Percentiles rank a stretch among this genome's conserved stretches.
Evolutionary conservation across 169 alveolate genomes (phyloP).

Genomic region (Plasmodium fragile): DNA sequence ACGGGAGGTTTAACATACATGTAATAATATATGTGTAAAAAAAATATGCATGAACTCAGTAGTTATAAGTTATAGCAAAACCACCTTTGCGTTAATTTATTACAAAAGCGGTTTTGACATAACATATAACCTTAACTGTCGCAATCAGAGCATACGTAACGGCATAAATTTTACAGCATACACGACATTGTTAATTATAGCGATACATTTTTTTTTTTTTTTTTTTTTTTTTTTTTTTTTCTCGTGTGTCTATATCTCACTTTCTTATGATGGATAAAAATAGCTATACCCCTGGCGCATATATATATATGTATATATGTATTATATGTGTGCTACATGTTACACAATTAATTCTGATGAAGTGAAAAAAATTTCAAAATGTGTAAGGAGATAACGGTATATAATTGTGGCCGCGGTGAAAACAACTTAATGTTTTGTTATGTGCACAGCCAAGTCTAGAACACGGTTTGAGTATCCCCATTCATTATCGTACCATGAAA

Average conservation of each 20-base stretch:
- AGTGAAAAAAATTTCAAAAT: neutral
- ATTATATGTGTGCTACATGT: neutral
- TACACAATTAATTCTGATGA: neutral
- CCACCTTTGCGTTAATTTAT: neutral
- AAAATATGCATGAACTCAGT: conserved; percentile 3
- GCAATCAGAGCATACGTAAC: neutral
- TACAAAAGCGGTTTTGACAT: neutral
- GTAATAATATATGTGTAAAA: neutral
- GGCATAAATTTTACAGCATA: neutral
- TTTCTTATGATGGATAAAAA: neutral
- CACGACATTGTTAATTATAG: neutral
- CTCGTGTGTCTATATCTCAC: neutral
- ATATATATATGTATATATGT: neutral
- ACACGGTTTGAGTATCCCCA: conserved; percentile 99
- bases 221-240: no score
- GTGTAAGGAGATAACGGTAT: neutral
- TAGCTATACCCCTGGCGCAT: neutral
- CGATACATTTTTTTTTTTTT: no score
- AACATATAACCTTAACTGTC: neutral
- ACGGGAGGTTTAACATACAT: neutral
- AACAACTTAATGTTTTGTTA: conserved; percentile 42
- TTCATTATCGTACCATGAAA: conserved; percentile 99
- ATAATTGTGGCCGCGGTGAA: neutral
- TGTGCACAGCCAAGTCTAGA: conserved; percentile 92
- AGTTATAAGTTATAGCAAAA: neutral